Percentiles rank a stretch among this genome's conserved stretches.
phyloP scores from a whole-genome alignment of 2,329 filamentous ascomycete genomes.

The Cladosporium sp. region DNA sequence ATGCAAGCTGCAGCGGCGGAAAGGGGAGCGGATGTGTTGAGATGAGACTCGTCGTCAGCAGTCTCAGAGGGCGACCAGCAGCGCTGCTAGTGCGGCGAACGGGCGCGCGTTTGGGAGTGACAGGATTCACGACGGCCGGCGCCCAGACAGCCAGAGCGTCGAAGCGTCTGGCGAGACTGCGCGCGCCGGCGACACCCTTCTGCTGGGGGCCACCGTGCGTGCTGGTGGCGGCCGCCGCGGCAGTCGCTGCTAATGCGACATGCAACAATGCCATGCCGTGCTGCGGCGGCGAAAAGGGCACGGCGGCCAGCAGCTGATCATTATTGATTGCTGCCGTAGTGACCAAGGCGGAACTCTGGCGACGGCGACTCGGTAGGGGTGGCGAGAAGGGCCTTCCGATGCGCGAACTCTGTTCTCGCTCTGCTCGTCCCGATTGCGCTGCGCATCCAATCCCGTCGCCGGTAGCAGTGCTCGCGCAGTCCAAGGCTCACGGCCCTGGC shows the following conservation, averaged over 20 bases:
- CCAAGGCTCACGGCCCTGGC: neutral
- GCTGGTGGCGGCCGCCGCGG: neutral
- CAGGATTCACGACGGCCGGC: neutral
- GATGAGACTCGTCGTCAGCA: slow-evolving; percentile 9
- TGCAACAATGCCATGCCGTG: neutral
- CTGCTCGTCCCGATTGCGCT: neutral
- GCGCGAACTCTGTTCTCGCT: neutral
- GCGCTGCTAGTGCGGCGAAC: neutral
- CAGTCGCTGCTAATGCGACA: neutral
- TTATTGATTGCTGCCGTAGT: no score
- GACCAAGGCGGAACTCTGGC: no score
- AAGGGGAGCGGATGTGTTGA: neutral
- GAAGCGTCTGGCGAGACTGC: neutral
- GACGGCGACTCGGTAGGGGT: neutral
- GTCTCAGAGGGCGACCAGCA: neutral
- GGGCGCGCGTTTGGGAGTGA: neutral
- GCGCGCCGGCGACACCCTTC: neutral
- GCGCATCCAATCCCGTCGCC: neutral
- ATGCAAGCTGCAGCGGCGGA: neutral
- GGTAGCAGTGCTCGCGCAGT: no score
- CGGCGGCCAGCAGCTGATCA: no score
- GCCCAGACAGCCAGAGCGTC: neutral
- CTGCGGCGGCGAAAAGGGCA: neutral
- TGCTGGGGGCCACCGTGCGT: neutral
- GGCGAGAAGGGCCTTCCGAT: neutral